Percentiles rank a stretch among this genome's conserved stretches.
phyloP scores from a whole-genome alignment of 2,329 filamentous ascomycete genomes.

The Fusarium sp. region DNA sequence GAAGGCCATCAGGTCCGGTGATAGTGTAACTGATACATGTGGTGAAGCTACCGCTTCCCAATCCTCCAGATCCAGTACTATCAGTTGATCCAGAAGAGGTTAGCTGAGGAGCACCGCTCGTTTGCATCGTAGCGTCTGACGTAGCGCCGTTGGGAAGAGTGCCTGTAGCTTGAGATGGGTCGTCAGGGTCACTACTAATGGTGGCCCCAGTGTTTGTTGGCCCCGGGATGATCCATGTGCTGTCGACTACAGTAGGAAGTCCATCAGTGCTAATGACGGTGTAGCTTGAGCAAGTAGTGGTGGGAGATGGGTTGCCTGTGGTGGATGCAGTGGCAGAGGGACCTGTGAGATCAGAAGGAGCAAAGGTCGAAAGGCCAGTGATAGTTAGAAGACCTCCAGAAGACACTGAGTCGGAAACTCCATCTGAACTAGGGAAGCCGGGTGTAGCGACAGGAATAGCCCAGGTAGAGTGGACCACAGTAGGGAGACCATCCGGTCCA shows the following conservation, averaged over 20 bases:
- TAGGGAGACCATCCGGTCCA: constrained; percentile 42
- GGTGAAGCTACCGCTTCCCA: constrained; percentile 27
- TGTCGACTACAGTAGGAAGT: constrained; percentile 49
- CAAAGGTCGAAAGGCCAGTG: constrained; percentile 17
- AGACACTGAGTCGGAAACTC: constrained; percentile 9
- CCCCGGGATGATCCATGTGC: constrained; percentile 50
- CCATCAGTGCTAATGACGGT: constrained; percentile 47
- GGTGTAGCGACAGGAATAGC: constrained; percentile 22
- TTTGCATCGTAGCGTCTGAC: constrained; percentile 23
- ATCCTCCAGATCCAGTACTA: constrained; percentile 15
- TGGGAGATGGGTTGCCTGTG: constrained; percentile 6
- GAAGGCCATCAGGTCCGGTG: constrained; percentile 42
- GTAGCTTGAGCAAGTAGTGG: constrained; percentile 49
- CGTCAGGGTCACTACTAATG: constrained; percentile 12
- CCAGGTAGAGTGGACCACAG: constrained; percentile 41
- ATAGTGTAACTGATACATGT: constrained; percentile 46
- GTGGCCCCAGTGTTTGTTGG: constrained; percentile 40
- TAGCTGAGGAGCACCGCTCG: constrained; percentile 14
- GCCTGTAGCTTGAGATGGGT: constrained; percentile 31
- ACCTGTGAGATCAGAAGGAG: constrained; percentile 10
- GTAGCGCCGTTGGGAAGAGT: constrained; percentile 32
- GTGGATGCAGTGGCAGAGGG: constrained; percentile 3
- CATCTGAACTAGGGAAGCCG: constrained; percentile 12
- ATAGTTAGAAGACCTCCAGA: constrained; percentile 16
- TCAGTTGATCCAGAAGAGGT: constrained; percentile 13